These are phyloP conservation scores for Fusarium duplospermum DNA, from an alignment of 2,329 filamentous ascomycete species.

Conservation along the genomic window DNA sequence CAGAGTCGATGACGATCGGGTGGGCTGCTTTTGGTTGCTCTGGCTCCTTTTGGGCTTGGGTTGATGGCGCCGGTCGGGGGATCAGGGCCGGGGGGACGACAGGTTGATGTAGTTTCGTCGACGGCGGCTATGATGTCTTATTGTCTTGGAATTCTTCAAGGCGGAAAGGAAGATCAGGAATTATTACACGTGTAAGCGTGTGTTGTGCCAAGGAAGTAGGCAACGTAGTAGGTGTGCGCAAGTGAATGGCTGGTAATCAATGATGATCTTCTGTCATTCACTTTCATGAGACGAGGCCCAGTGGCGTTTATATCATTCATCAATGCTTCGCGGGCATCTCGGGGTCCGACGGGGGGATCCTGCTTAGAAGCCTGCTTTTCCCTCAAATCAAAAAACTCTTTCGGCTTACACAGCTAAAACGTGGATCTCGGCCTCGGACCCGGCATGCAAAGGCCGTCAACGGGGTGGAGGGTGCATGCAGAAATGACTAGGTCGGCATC, in stretches of 20 bases:
- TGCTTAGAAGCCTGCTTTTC: slow-evolving; percentile 25
- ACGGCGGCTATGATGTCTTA: slow-evolving; percentile 2
- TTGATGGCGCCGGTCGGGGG: neutral
- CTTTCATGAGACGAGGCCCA: neutral
- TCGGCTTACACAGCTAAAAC: slow-evolving; percentile 28
- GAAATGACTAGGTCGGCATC: slow-evolving; percentile 30
- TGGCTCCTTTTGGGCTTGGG: slow-evolving; percentile 14
- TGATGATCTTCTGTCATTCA: slow-evolving; percentile 1
- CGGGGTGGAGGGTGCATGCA: slow-evolving; percentile 9
- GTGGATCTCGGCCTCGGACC: slow-evolving; percentile 28
- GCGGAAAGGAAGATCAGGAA: slow-evolving; percentile 3
- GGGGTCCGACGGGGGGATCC: slow-evolving; percentile 15
- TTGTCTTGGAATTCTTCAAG: neutral
- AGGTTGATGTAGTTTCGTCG: slow-evolving; percentile 7
- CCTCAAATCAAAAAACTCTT: slow-evolving; percentile 11
- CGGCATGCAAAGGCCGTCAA: slow-evolving; percentile 18
- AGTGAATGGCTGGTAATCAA: neutral
- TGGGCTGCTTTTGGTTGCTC: slow-evolving; percentile 33
- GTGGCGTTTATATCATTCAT: slow-evolving; percentile 30
- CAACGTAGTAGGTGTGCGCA: neutral
- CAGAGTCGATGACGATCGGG: slow-evolving; percentile 35
- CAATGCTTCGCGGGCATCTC: slow-evolving; percentile 11
- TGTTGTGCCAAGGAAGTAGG: slow-evolving; percentile 1
- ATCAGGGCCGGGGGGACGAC: slow-evolving; percentile 5
- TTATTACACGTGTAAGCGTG: slow-evolving; percentile 10